Percentiles rank a stretch among this genome's conserved stretches.
These are phyloP conservation scores for Pyrenochaeta sp. DNA, from an alignment of 2,329 filamentous ascomycete genomes.

Conservation along the genomic window DNA sequence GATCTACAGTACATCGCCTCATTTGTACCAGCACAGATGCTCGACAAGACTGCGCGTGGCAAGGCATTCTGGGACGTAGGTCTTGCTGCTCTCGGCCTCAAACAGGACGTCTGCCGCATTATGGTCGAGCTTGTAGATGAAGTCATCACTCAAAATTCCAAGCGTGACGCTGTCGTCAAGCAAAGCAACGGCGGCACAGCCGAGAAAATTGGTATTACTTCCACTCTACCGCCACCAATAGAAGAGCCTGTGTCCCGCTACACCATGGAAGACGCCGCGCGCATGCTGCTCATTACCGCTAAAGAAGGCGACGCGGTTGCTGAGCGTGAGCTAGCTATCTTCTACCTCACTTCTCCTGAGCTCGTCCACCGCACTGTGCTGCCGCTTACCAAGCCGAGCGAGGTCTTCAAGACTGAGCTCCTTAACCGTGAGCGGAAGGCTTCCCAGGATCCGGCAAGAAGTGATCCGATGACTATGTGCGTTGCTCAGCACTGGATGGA, in stretches of 20 bases:
- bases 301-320: constrained; percentile 90
- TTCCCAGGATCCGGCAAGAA: constrained; percentile 68
- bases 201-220: constrained; percentile 24
- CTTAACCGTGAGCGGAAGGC: constrained; percentile 70
- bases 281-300: constrained; percentile 91
- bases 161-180: constrained; percentile 57
- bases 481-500: constrained; percentile 98
- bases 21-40: constrained; percentile 64
- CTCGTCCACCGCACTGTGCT: constrained; percentile 80
- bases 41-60: constrained; percentile 66
- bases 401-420: constrained; percentile 89
- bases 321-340: constrained; percentile 89
- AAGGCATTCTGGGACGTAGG: constrained; percentile 93
- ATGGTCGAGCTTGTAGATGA: constrained; percentile 80
- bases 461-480: constrained; percentile 89
- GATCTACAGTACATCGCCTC: constrained; percentile 66
- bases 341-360: constrained; percentile 92
- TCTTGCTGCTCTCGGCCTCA: constrained; percentile 85
- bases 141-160: constrained; percentile 73
- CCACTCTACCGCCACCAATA: constrained; percentile 11
- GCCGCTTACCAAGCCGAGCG: constrained; percentile 82
- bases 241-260: constrained; percentile 65
- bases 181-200: constrained; percentile 30
- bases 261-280: constrained; percentile 80
- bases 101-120: constrained; percentile 84